These are phyloP conservation scores for Fusarium musae DNA, from an alignment of 2,329 filamentous ascomycete species.

Conservation along the genomic window DNA sequence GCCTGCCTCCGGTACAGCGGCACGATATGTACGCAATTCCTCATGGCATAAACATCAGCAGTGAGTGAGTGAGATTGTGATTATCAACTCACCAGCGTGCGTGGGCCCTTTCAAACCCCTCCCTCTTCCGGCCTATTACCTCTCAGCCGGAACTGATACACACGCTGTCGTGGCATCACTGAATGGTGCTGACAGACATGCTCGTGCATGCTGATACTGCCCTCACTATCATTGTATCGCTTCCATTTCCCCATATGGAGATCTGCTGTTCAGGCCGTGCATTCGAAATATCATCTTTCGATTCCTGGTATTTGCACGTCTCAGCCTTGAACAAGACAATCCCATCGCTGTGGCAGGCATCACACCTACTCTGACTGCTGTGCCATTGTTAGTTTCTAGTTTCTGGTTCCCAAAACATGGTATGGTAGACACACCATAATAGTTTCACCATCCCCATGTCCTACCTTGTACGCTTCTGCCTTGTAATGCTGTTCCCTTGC, in stretches of 20 bases:
- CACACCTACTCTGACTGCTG: constrained; percentile 24
- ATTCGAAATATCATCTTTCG: constrained; percentile 26
- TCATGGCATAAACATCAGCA: constrained; percentile 19
- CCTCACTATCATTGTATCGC: constrained; percentile 21
- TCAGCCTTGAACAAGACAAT: constrained; percentile 18
- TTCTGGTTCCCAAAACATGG: background rate
- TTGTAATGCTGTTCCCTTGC: constrained; percentile 14
- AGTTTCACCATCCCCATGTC: constrained; percentile 9
- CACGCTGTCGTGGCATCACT: constrained; percentile 27
- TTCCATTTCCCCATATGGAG: constrained; percentile 33
- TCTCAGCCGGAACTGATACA: constrained; percentile 13
- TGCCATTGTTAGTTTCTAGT: constrained; percentile 20
- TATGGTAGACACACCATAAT: constrained; percentile 1
- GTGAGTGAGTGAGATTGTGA: constrained; percentile 32
- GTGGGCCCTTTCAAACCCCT: constrained; percentile 19
- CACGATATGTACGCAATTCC: constrained; percentile 32
- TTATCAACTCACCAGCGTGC: constrained; percentile 17
- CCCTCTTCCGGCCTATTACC: constrained; percentile 14
- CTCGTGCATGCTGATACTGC: constrained; percentile 15
- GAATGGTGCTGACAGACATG: constrained; percentile 20
- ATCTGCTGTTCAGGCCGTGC: constrained; percentile 23
- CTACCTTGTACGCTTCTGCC: constrained; percentile 3
- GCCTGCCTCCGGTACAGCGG: constrained; percentile 31
- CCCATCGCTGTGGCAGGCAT: constrained; percentile 32
- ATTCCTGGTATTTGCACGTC: constrained; percentile 22